phyloP scores from a whole-genome alignment of 352 stramenopile species.

The Nothophytophthora sp. region DNA sequence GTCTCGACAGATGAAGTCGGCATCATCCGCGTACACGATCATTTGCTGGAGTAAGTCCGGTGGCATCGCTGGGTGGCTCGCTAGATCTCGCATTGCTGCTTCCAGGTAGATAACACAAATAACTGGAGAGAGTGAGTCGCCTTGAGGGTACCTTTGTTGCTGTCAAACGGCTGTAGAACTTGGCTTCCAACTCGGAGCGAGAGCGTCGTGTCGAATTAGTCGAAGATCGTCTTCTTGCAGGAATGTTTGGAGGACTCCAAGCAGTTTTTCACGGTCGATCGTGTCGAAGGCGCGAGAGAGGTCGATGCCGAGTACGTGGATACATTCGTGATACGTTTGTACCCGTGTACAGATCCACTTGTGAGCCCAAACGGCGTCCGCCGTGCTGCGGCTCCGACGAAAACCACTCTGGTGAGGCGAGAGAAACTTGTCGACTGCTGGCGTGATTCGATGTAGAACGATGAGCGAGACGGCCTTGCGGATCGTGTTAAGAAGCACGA shows the following conservation, averaged over 20 bases:
- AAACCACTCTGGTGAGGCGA: background rate
- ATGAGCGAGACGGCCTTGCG: constrained; percentile 2
- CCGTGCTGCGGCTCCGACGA: background rate
- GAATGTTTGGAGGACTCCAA: constrained; percentile 2
- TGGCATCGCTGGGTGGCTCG: background rate
- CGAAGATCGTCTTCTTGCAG: constrained; percentile 1
- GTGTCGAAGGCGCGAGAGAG: constrained; percentile 6
- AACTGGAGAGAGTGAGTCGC: constrained; percentile 8
- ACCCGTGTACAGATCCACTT: background rate
- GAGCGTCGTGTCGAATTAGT: background rate
- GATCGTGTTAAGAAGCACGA: constrained; percentile 4
- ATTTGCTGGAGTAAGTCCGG: constrained; percentile 1
- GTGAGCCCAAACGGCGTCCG: constrained; percentile 1
- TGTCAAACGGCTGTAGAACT: background rate
- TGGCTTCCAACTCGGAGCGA: background rate
- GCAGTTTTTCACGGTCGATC: constrained; percentile 2
- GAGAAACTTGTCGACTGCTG: background rate
- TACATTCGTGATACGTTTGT: background rate
- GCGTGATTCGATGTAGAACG: background rate
- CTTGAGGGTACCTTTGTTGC: constrained; percentile 5
- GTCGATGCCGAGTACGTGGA: constrained; percentile 7
- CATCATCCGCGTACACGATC: constrained; percentile 11
- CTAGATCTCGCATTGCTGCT: constrained; percentile 4
- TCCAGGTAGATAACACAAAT: constrained; percentile 10
- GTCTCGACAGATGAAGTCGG: constrained; percentile 6